Evolutionary conservation across 2,329 filamentous ascomycete genomes (phyloP).

Genomic region (Talaromyces atroroseus): DNA sequence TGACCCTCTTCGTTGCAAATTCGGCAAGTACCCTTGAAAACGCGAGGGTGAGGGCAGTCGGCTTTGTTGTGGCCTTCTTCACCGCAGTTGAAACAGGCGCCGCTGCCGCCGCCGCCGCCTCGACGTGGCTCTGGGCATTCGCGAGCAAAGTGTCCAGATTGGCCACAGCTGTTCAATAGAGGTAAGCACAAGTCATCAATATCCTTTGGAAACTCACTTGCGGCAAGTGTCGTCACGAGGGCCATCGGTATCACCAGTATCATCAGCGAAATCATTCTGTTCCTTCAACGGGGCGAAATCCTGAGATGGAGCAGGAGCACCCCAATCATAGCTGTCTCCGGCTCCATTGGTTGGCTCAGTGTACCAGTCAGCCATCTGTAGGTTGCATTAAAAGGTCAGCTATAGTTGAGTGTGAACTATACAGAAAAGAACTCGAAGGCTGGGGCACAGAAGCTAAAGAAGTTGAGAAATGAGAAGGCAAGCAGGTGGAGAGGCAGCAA

Average conservation of each 20-base stretch:
- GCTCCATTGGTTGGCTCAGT: neutral
- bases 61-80: constrained; percentile 41
- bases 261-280: constrained; percentile 4
- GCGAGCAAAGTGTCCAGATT: constrained; percentile 33
- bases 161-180: constrained; percentile 27
- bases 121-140: constrained; percentile 41
- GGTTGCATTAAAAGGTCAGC: neutral
- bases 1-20: constrained; percentile 45
- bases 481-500: neutral
- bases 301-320: constrained; percentile 4
- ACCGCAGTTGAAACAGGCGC: constrained; percentile 43
- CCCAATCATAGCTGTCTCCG: neutral
- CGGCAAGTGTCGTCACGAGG: constrained; percentile 27
- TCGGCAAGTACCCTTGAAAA: constrained; percentile 44
- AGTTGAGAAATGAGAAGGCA: neutral
- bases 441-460: neutral
- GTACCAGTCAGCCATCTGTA: constrained; percentile 9
- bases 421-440: neutral
- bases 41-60: constrained; percentile 43
- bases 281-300: constrained; percentile 7
- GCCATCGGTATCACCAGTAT: neutral
- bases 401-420: neutral
- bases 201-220: constrained; percentile 27
- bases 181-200: neutral
- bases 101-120: constrained; percentile 19